Evolutionary conservation across 495 filamentous ascomycete species (phyloP), one percentile per base, ranked within the genome.

Genomic region (Penicillium ochrochloron): DNA sequence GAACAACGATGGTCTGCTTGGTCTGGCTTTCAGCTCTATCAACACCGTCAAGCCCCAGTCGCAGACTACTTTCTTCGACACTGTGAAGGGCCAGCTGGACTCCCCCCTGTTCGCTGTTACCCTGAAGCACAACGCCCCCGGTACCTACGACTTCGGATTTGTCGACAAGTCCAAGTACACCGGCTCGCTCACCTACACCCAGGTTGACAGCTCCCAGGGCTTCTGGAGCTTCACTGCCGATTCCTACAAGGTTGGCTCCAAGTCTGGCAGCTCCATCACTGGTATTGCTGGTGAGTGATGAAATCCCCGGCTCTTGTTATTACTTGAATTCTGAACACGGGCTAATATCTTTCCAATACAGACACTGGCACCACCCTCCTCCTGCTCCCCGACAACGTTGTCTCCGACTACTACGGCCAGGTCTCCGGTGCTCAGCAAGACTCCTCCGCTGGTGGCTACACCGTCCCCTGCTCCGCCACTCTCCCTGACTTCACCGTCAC

Each of bases 361-460:
- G 80, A 84, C 78, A 90, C 92, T 29, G 92, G 91, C 61, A 92
- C 91, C 54, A 88, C 90, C 42, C 87, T 95, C 52, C 70, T 92
- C 39, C 82, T 90, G 64, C 79, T 94, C 57, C 83, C 84, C 62
- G 66, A 74, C 57, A 60, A 63, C 29, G 73, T 91, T 67, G 87
- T 89, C 66, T 66, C 67, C 8, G 83, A 76, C 66, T 95, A 92
- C 82, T 94, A 91, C 77, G 62, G 69, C 48, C 61, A 85, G 37
- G 82, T 94, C 54, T 34, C 61, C 17, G 80, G 84, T 29, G 79
- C 89, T 29, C 21, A 70, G 59, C 78, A 87, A 74, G 73, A 78
- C 71, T 44, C 27, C 37, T 59, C 60, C 11, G 70, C 81, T 44
- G 90, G 88, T 59, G 92, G 89, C 23, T 93, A 89, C 70, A 76